Evolutionary conservation across 2,329 filamentous ascomycete genomes (phyloP), one percentile per base, ranked within the genome.

Genomic region (Dryadomyces quercus-mongolicae): DNA sequence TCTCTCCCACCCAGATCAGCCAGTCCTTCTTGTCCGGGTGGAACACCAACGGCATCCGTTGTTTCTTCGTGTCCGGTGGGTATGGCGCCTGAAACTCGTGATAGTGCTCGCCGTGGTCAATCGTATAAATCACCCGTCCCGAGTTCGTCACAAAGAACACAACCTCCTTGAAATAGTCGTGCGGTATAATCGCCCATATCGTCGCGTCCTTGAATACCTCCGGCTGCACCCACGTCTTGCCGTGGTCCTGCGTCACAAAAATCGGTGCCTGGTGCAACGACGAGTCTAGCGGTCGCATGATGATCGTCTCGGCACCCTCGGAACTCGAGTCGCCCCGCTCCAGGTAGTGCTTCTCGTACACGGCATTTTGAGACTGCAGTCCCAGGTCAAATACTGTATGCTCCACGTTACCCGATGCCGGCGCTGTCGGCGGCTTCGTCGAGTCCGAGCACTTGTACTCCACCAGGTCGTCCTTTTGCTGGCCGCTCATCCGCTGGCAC

Each of bases 21-120:
- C 90, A 96, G 63, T 95, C 86, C 65, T 85, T 86, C 62, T 86
- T 80, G 60, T 85, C 81, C 1, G 90, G 86, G 63, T 98, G 93
- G 71, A 98, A 98, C 40, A 76, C 74, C 45, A 90, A 75, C 18
- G 80, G 76, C 5, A 74, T 61, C 6, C 64, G 64, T 7, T 71
- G 64, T 18, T 62, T 49, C 3, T 64, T 59, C 1, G 60, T 57
- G 49, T 71, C 61, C 7, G 69, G 68, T 59, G 78, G 77, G 45
- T 79, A 74, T 1, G 85, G 86, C 2, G 85, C 81, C 56, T 87
- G 69, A 68, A 96, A 95, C 50, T 73, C 75, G 65, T 87, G 80
- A 61, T 93, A 86, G 59, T 74, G 83, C 44, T 82, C 73, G 18
- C 87, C 91, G 53, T 88, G 82, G 64, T 97, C 84, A 42, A 85